Conservation (phyloP, 2,329 filamentous ascomycete species). For the Paecilomyces dactylethromorphus region DNA sequence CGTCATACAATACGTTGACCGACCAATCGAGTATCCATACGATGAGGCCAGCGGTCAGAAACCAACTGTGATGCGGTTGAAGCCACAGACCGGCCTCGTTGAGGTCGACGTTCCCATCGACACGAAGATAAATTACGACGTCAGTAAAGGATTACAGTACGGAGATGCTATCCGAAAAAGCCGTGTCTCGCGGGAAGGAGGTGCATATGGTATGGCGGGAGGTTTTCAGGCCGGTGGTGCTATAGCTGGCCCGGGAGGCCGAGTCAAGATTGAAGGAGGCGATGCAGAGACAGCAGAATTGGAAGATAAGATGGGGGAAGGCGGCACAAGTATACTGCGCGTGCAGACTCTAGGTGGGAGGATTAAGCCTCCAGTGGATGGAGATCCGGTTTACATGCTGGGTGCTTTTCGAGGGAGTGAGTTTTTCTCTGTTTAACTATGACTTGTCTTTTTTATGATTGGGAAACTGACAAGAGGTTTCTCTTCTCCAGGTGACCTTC, state of each 20-base stretch:
- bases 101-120: slow-evolving; percentile 87
- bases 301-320: slow-evolving; percentile 14
- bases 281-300: slow-evolving; percentile 26
- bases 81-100: slow-evolving; percentile 72
- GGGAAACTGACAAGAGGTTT: neutral
- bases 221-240: slow-evolving; percentile 60
- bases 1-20: slow-evolving; percentile 77
- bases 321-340: slow-evolving; percentile 53
- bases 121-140: slow-evolving; percentile 69
- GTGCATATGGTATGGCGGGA: slow-evolving; percentile 63
- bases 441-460: neutral
- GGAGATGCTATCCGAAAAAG: slow-evolving; percentile 65
- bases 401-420: slow-evolving; percentile 80
- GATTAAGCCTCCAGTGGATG: slow-evolving; percentile 61
- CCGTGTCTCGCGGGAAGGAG: slow-evolving; percentile 50
- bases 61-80: slow-evolving; percentile 72
- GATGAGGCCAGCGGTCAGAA: slow-evolving; percentile 48
- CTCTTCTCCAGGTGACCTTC: slow-evolving; percentile 60
- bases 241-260: slow-evolving; percentile 20
- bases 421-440: slow-evolving; percentile 21
- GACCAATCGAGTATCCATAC: slow-evolving; percentile 58
- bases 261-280: slow-evolving; percentile 13
- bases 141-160: slow-evolving; percentile 73
- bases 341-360: slow-evolving; percentile 83
- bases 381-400: slow-evolving; percentile 75